phyloP scores from a whole-genome alignment of 108 stramenopile species.

The Cyclotella sp. region DNA sequence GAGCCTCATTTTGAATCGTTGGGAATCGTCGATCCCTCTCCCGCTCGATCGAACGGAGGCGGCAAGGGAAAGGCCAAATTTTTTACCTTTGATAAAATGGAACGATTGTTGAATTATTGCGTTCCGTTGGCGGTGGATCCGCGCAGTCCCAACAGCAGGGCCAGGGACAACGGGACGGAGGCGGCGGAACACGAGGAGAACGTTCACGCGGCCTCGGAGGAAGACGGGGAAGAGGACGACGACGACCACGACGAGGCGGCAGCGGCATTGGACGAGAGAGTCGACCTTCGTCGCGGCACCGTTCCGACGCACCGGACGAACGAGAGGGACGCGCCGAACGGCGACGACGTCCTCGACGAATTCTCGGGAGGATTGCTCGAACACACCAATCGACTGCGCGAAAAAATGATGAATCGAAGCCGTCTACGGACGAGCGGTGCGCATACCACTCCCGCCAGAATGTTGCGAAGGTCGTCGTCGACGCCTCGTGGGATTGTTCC shows the following conservation, averaged over 20 bases:
- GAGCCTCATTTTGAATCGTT: slow-evolving; percentile 11
- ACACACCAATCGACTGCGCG: slow-evolving; percentile 13
- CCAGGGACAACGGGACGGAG: background rate
- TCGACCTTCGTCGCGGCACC: too few species aligned
- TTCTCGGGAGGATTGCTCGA: background rate
- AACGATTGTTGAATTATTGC: slow-evolving; percentile 40
- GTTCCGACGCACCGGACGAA: background rate
- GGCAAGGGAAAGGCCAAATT: background rate
- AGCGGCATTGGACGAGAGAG: background rate
- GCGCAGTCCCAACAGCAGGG: slow-evolving; percentile 38
- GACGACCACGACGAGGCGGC: too few species aligned
- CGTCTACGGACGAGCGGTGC: background rate
- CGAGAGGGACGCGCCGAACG: background rate
- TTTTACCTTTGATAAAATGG: slow-evolving; percentile 41
- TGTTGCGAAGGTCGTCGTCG: background rate
- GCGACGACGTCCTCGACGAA: background rate
- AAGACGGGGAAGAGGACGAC: background rate
- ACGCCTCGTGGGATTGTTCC: too few species aligned
- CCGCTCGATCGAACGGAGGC: background rate
- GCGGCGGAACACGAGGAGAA: background rate
- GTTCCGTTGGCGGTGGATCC: slow-evolving; percentile 50
- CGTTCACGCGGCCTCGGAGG: too few species aligned
- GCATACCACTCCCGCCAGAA: slow-evolving; percentile 4
- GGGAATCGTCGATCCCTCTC: background rate
- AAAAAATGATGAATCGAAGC: slow-evolving; percentile 4